phyloP scores from a whole-genome alignment of 1,139 yeast species.

The Taphrina confusa region DNA sequence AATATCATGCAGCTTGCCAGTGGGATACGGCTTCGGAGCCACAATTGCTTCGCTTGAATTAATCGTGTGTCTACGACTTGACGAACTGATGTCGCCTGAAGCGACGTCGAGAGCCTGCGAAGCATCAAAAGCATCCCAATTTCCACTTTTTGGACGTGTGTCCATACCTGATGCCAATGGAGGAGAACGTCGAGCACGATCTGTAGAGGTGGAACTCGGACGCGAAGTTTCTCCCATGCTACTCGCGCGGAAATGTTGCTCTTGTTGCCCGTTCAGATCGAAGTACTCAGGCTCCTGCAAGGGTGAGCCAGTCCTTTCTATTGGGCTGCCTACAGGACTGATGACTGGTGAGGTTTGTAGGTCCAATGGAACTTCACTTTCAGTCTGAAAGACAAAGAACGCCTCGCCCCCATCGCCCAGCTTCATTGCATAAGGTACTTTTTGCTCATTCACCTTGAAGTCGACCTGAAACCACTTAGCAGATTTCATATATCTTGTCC shows the following conservation, averaged over 20 bases:
- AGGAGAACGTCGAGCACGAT: slow-evolving; percentile 29
- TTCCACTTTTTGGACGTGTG: slow-evolving; percentile 23
- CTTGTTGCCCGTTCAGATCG: slow-evolving; percentile 28
- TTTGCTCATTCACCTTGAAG: slow-evolving; percentile 76
- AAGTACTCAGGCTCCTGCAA: slow-evolving; percentile 32
- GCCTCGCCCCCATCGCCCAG: slow-evolving; percentile 98
- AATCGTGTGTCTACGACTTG: slow-evolving; percentile 26
- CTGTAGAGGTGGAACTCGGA: slow-evolving; percentile 25
- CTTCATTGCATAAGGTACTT: slow-evolving; percentile 89
- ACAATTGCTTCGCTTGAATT: slow-evolving; percentile 2
- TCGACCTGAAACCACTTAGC: slow-evolving; percentile 55
- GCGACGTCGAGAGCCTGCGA: neutral
- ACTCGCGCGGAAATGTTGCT: slow-evolving; percentile 28
- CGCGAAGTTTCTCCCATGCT: slow-evolving; percentile 19
- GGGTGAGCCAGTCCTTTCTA: slow-evolving; percentile 10
- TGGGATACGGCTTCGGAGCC: slow-evolving; percentile 35
- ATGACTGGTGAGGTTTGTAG: slow-evolving; percentile 89
- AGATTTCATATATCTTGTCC: neutral
- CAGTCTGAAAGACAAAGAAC: slow-evolving; percentile 90
- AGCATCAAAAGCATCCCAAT: slow-evolving; percentile 22
- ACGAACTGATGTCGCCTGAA: neutral
- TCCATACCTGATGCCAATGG: neutral
- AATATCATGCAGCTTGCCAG: slow-evolving; percentile 19
- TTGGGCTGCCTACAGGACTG: slow-evolving; percentile 59
- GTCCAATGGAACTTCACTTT: slow-evolving; percentile 68